A percentile compares a stretch with the other conserved stretches of the same genome.
Evolutionary conservation across 306 rosid genomes (phyloP).

Genomic region (Gastrolobium villosum): DNA sequence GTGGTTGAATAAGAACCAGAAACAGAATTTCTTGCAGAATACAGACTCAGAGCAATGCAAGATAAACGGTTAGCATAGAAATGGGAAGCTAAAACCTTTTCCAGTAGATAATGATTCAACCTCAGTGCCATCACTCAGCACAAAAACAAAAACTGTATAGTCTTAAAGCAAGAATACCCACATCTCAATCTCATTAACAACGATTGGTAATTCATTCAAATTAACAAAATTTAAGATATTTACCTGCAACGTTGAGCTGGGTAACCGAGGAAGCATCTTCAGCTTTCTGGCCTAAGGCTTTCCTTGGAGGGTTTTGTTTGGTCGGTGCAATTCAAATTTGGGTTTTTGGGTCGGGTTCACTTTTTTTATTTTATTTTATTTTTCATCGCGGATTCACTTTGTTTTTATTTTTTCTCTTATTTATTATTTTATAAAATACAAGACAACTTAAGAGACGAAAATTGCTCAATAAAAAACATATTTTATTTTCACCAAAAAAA

Average conservation of each 20-base stretch:
- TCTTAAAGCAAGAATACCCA: background rate
- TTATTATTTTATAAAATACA: no score
- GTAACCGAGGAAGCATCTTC: background rate
- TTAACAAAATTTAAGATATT: background rate
- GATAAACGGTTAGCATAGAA: constrained; percentile 42
- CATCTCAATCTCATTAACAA: background rate
- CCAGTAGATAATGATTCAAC: constrained; percentile 30
- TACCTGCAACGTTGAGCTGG: constrained; percentile 20
- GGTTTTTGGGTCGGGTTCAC: no score
- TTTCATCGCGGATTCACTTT: no score
- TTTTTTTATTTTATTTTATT: no score
- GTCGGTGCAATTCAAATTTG: no score
- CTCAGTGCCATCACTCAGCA: constrained; percentile 41
- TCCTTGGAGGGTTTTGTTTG: no score
- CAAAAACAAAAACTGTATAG: background rate
- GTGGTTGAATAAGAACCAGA: constrained; percentile 43
- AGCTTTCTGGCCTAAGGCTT: no score
- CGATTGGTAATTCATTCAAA: background rate
- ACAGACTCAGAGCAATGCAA: constrained; percentile 19
- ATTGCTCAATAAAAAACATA: no score
- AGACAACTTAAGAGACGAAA: no score
- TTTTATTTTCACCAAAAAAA: no score
- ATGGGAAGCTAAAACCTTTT: constrained; percentile 43
- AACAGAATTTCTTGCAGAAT: constrained; percentile 47
- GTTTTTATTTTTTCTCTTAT: no score